Base-by-base conservation (phyloP, 2,329 filamentous ascomycete genomes). In the Colletotrichum somersetense region DNA sequence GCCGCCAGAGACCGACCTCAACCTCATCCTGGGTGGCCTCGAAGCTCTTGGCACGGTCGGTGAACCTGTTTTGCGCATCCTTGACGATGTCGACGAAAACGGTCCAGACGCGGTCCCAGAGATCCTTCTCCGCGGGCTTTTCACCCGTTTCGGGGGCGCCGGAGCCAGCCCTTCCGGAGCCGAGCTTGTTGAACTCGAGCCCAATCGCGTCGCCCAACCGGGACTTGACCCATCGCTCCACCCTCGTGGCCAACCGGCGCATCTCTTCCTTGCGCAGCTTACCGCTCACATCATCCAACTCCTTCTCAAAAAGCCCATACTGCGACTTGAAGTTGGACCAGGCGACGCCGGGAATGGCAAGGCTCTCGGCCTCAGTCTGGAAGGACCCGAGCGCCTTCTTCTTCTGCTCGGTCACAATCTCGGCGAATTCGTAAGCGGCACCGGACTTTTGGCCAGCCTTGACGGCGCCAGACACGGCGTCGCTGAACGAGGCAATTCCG, bases 101-200 rank as follows among this genome's bases (percentile, higher is more conserved):
- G 42, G 83, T 89, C 96, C 96, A 99, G 78, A 99, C 92, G 50
- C 96, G 91, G 80, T 99, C 96, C 96, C 97, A 99, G 20, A 99
- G 90, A 67, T 95, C 92, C 80, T 93, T 95, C 81, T 98, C 96
- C 0, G 88, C 84, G 1, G 92, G 91, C 81, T 92, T 94, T 70
- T 94, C 92, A 2, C 92, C 93, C 5, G 87, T 86, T 77, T 95
- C 94, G 0, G 95, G 93, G 0, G 94, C 94, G 65, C 93, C 94
- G 62, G 90, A 89, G 10, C 95, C 95, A 66, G 90, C 94, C 77
- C 95, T 90, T 18, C 95, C 95, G 46, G 94, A 96, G 5, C 96
- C 96, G 61, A 98, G 89, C 80, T 95, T 96, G 84, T 97, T 98
- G 87, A 99, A 98, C 79, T 98, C 95, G 23, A 98, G 84, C 18